Evolutionary conservation across 2,329 filamentous ascomycete species (phyloP).

Genomic region (Fusarium dlaminii): DNA sequence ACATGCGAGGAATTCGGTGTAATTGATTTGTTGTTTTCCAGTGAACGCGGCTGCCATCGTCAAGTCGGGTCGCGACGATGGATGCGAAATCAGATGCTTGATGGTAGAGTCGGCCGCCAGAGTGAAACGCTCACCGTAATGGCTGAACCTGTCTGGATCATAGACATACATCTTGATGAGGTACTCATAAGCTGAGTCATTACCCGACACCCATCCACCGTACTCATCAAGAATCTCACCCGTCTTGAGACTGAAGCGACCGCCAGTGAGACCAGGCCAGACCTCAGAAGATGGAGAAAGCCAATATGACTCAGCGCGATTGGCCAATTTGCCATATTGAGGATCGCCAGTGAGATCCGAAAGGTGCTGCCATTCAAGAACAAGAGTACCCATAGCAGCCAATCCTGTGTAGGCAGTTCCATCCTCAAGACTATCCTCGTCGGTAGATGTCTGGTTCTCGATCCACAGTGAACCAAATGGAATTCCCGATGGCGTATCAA

Average conservation of each 20-base stretch:
- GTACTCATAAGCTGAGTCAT: slow-evolving; percentile 69
- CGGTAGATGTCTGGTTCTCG: slow-evolving; percentile 1
- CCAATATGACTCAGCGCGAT: slow-evolving; percentile 6
- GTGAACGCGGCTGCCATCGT: slow-evolving; percentile 70
- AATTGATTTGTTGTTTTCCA: slow-evolving; percentile 58
- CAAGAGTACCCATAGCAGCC: slow-evolving; percentile 7
- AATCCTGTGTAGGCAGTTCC: not conserved
- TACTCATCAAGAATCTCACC: slow-evolving; percentile 40
- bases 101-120: slow-evolving; percentile 58
- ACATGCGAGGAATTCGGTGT: slow-evolving; percentile 64
- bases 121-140: slow-evolving; percentile 50
- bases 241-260: slow-evolving; percentile 2
- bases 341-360: slow-evolving; percentile 11
- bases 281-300: slow-evolving; percentile 9
- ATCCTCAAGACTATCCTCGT: not conserved
- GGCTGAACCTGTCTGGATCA: slow-evolving; percentile 64
- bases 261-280: slow-evolving; percentile 15
- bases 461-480: not conserved
- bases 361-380: slow-evolving; percentile 18
- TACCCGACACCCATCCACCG: slow-evolving; percentile 65
- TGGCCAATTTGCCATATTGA: not conserved
- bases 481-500: slow-evolving; percentile 7
- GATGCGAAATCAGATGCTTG: slow-evolving; percentile 52
- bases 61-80: slow-evolving; percentile 77
- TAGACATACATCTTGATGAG: slow-evolving; percentile 69